Evolutionary conservation across 495 filamentous ascomycete genomes (phyloP).

Genomic region (Durotheca rogersii): DNA sequence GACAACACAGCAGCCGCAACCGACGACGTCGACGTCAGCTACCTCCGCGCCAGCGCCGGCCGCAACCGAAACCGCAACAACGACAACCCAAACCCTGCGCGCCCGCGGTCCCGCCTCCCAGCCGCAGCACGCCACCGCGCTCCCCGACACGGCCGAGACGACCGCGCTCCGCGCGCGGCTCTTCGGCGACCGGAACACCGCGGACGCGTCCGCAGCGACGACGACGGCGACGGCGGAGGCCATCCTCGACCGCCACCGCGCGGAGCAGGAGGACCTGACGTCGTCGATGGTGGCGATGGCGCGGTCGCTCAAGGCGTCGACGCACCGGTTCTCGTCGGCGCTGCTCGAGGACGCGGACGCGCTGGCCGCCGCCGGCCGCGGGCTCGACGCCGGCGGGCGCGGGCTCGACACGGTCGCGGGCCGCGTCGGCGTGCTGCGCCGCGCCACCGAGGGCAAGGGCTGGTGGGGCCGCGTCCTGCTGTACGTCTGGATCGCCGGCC

Average conservation of each 20-base stretch:
- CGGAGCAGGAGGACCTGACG: constrained; percentile 84
- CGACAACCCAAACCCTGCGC: constrained; percentile 31
- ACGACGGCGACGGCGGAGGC: constrained; percentile 57
- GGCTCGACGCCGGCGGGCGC: constrained; percentile 70
- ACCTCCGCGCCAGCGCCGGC: constrained; percentile 6
- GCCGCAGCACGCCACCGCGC: constrained; percentile 2
- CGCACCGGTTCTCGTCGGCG: constrained; percentile 64
- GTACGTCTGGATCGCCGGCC: constrained; percentile 76
- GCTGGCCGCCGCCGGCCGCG: constrained; percentile 66
- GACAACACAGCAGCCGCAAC: constrained; percentile 1
- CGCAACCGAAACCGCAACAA: constrained; percentile 24
- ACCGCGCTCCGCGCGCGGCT: constrained; percentile 39
- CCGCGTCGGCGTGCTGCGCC: constrained; percentile 69
- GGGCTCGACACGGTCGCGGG: constrained; percentile 73
- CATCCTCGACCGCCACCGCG: constrained; percentile 69
- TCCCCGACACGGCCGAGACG: constrained; percentile 28
- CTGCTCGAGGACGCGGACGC: constrained; percentile 72
- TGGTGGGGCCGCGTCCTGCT: constrained; percentile 85
- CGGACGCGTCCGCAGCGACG: constrained; percentile 25
- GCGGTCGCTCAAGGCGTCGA: constrained; percentile 70
- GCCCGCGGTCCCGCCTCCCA: constrained; percentile 28
- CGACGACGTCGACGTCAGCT: constrained; percentile 9
- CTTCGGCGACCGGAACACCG: constrained; percentile 36
- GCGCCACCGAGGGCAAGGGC: constrained; percentile 80
- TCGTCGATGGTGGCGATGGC: constrained; percentile 76